These are phyloP conservation scores for Colletotrichum noveboracense DNA, from an alignment of 2,329 filamentous ascomycete genomes.

Conservation along the genomic window DNA sequence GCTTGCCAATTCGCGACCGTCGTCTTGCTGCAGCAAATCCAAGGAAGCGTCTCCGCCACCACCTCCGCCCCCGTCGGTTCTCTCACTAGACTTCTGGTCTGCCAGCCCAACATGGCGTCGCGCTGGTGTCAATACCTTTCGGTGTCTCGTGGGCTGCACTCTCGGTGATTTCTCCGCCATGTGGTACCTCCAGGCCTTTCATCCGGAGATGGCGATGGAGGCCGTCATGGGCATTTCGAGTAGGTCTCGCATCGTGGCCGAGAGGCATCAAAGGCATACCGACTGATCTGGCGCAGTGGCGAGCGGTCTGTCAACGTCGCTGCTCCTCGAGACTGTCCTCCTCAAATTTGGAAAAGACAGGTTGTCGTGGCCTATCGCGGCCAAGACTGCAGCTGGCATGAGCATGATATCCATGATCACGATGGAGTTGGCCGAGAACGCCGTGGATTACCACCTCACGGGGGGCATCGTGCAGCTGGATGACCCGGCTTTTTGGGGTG, in stretches of 20 bases:
- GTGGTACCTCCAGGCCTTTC: slow-evolving; percentile 57
- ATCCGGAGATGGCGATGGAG: slow-evolving; percentile 50
- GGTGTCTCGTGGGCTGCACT: slow-evolving; percentile 61
- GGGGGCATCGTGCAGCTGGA: slow-evolving; percentile 53
- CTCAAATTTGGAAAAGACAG: slow-evolving; percentile 52
- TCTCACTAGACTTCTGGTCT: slow-evolving; percentile 34
- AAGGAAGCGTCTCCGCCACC: neutral
- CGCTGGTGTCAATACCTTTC: slow-evolving; percentile 58
- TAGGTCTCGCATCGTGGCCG: slow-evolving; percentile 27
- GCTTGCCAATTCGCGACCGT: neutral
- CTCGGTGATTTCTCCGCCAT: slow-evolving; percentile 60
- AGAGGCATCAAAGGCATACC: neutral
- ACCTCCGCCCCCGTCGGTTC: neutral
- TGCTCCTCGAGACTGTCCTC: slow-evolving; percentile 57
- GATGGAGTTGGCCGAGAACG: slow-evolving; percentile 61
- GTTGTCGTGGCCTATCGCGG: slow-evolving; percentile 50
- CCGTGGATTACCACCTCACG: slow-evolving; percentile 60
- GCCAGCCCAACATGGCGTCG: slow-evolving; percentile 47
- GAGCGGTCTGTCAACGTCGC: slow-evolving; percentile 54
- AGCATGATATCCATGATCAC: slow-evolving; percentile 64
- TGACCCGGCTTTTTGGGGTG: slow-evolving; percentile 55
- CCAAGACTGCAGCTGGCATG: slow-evolving; percentile 61
- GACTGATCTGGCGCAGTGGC: slow-evolving; percentile 44
- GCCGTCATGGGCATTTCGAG: slow-evolving; percentile 58
- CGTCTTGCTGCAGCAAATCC: neutral